Base-by-base conservation (phyloP, 1,284 basidiomycete genomes). In the Leccinum variabile region DNA sequence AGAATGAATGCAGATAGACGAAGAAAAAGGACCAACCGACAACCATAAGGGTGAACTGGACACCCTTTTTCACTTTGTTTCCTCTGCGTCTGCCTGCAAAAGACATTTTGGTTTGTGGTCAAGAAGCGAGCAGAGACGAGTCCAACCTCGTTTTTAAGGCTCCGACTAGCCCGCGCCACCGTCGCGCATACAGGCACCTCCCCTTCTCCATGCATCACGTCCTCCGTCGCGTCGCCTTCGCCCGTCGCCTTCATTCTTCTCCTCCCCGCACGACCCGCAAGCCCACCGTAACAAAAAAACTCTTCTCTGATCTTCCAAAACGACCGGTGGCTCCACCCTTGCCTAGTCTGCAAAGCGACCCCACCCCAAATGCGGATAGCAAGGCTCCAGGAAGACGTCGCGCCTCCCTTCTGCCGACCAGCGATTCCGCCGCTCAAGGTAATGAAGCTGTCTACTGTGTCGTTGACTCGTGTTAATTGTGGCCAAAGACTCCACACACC, bases 51-150 rank as follows among this genome's bases (percentile, higher is more conserved):
- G 94, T 97, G 82, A 97, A 94, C 82, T 96, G 95, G 60, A 97
- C 92, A 78, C 94, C 94, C 86, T 97, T 97, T 82, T 97, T 97
- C 78, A 92, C 94, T 79, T 95, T 95, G 83, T 95, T 97, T 80
- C 90, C 91, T 77, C 91, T 87, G 74, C 92, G 90, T 81, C 90
- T 87, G 75, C 90, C 89, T 70, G 92, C 89, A 75, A 90, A 90
- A 72, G 90, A 91, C 89, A 91, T 92, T 78, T 72, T 82, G 76
- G 70, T 72, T 82, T 76, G 70, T 66, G 61, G 54, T 69, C 61
- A 68, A 68, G 65, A 67, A 63, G 64, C 56, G 70, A 66, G 62
- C 59, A 60, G 25, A 64, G 69, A 73, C 63, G 71, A 76, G 58
- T 72, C 74, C 66, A 70, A 73, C 73, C 53, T 28, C 30, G 61